Conservation (phyloP, 1,284 basidiomycete species). For the Rhodotorula sp. region DNA sequence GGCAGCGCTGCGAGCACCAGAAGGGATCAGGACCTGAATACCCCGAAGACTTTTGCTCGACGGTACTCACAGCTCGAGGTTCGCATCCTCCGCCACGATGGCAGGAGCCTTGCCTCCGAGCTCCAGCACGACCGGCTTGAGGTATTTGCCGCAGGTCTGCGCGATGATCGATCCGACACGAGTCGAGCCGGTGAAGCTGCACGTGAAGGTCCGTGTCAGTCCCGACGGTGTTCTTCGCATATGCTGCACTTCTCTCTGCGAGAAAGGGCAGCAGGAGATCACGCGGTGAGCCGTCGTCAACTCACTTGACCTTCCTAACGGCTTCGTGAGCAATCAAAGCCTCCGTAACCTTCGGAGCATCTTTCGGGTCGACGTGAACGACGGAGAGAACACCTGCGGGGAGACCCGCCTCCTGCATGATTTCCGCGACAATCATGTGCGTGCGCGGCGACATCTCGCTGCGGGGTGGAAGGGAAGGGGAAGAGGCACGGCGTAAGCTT, state of each 20-base stretch:
- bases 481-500: too few relatives aligned
- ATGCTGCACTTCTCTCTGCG: too few relatives aligned
- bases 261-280: too few relatives aligned
- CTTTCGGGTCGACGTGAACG: constrained; percentile 58
- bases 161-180: constrained; percentile 49
- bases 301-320: constrained; percentile 55
- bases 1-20: constrained; percentile 6
- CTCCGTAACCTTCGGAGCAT: constrained; percentile 53
- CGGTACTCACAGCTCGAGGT: constrained; percentile 59
- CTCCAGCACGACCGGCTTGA: constrained; percentile 53
- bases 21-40: too few relatives aligned
- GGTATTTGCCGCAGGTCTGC: constrained; percentile 49
- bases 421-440: constrained; percentile 45
- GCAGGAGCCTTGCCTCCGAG: constrained; percentile 55
- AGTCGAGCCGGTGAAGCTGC: constrained; percentile 54
- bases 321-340: constrained; percentile 61
- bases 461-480: background rate
- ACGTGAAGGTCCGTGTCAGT: too few relatives aligned
- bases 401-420: constrained; percentile 58
- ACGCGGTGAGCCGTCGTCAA: too few relatives aligned
- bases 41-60: too few relatives aligned
- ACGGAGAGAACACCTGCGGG: constrained; percentile 64
- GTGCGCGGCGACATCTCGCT: constrained; percentile 45
- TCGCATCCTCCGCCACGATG: constrained; percentile 62
- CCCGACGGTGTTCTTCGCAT: too few relatives aligned